A percentile compares a stretch with the other conserved stretches of the same genome.
phyloP scores from a whole-genome alignment of 1,284 basidiomycete genomes.

The Apiotrichum siamense region DNA sequence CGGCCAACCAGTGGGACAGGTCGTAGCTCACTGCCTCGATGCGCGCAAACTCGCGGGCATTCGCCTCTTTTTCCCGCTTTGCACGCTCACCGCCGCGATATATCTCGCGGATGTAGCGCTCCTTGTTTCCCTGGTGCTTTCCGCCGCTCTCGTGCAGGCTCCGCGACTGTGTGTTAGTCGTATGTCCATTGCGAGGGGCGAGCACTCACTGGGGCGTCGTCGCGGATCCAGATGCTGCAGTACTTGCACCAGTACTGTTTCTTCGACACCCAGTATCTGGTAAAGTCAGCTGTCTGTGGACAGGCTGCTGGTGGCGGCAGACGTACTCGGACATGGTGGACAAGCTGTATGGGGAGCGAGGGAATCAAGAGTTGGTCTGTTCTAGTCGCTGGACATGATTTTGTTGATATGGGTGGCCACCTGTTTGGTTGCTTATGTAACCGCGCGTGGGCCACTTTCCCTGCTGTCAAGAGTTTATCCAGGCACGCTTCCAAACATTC shows the following conservation, averaged over 20 bases:
- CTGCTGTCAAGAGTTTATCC: too few species aligned
- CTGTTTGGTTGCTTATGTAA: too few species aligned
- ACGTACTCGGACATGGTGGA: constrained; percentile 31
- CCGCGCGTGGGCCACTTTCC: too few species aligned
- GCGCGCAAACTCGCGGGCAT: constrained; percentile 74
- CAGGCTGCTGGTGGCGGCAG: background rate
- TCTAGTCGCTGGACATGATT: too few species aligned
- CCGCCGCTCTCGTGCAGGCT: constrained; percentile 89
- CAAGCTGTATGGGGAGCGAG: background rate
- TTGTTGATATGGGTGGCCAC: background rate
- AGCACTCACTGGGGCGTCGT: constrained; percentile 66
- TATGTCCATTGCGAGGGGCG: too few species aligned
- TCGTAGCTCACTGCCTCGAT: constrained; percentile 65
- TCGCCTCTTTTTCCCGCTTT: constrained; percentile 77
- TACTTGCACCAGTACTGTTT: constrained; percentile 52
- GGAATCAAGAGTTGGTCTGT: too few species aligned
- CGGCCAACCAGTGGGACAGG: too few species aligned
- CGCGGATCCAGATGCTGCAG: constrained; percentile 60
- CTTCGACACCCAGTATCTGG: constrained; percentile 51
- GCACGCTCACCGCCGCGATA: constrained; percentile 89
- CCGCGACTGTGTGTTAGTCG: constrained; percentile 57
- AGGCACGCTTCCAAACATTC: too few species aligned
- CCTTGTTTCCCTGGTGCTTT: constrained; percentile 88
- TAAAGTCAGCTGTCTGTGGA: background rate
- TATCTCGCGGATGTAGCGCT: constrained; percentile 80